phyloP scores from a whole-genome alignment of 169 alveolate genomes.

The Eimeria acervulina region DNA sequence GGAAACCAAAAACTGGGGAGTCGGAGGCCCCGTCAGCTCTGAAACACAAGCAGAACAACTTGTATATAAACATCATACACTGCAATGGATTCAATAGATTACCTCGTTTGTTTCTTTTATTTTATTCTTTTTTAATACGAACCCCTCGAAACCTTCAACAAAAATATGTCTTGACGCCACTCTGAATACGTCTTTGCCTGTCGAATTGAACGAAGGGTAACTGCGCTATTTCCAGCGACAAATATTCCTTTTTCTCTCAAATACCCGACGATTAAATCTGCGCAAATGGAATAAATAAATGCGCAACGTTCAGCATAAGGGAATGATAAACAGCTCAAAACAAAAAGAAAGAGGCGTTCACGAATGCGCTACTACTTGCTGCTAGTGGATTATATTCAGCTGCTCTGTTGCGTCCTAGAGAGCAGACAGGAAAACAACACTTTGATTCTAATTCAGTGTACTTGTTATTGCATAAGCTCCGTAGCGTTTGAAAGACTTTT shows the following conservation, averaged over 20 bases:
- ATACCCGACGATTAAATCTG: background rate
- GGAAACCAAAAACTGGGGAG: background rate
- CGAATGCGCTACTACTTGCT: background rate
- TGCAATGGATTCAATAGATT: background rate
- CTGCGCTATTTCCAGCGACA: constrained; percentile 44
- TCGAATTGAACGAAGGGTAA: constrained; percentile 2
- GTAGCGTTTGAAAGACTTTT: background rate
- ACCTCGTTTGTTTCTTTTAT: background rate
- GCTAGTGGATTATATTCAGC: background rate
- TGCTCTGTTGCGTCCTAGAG: too few species aligned
- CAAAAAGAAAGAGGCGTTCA: background rate
- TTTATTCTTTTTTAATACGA: background rate
- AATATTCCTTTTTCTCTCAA: constrained; percentile 23
- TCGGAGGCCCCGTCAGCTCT: background rate
- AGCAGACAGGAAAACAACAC: too few species aligned
- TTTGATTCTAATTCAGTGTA: background rate
- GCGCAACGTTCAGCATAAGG: too few species aligned
- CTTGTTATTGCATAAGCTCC: constrained; percentile 45
- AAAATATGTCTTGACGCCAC: constrained; percentile 53
- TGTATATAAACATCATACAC: too few species aligned
- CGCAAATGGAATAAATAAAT: background rate
- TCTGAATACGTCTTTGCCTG: background rate
- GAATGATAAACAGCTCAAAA: too few species aligned
- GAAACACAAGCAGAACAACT: background rate
- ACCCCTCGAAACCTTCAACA: constrained; percentile 31